Conservation (phyloP, 805 yeast genomes). For the Candida ascalaphidarum region DNA sequence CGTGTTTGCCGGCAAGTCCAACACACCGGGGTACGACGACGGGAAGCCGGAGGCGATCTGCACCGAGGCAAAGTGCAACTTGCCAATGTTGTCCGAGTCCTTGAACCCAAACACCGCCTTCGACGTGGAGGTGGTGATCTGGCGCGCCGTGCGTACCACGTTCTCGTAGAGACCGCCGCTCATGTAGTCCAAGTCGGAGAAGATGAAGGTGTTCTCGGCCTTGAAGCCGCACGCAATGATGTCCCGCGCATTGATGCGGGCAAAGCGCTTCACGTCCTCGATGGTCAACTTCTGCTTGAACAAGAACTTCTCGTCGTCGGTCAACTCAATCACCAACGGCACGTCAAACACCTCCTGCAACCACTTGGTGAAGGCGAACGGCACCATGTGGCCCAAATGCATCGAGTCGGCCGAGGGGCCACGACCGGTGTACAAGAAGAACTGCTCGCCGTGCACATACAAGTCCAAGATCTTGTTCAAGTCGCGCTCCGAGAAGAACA, state of each 20-base stretch:
- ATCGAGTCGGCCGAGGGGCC: conserved; percentile 93
- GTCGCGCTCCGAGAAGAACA: conserved; percentile 89
- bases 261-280: conserved; percentile 75
- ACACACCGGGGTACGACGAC: conserved; percentile 88
- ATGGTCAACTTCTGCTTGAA: conserved; percentile 88
- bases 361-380: conserved; percentile 95
- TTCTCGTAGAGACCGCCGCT: conserved; percentile 91
- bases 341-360: conserved; percentile 95
- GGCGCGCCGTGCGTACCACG: conserved; percentile 86
- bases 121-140: conserved; percentile 95
- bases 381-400: conserved; percentile 97
- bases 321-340: conserved; percentile 86
- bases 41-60: conserved; percentile 97
- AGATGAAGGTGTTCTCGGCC: conserved; percentile 89
- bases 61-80: conserved; percentile 88
- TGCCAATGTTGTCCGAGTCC: conserved; percentile 93
- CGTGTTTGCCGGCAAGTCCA: conserved; percentile 80
- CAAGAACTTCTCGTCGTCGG: conserved; percentile 95
- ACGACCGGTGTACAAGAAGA: conserved; percentile 93
- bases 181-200: conserved; percentile 89
- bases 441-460: conserved; percentile 91
- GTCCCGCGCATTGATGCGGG: conserved; percentile 82
- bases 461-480: conserved; percentile 69
- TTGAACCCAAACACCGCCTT: conserved; percentile 94
- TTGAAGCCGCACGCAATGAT: conserved; percentile 92